phyloP scores from a whole-genome alignment of 805 yeast species.

The Kodamaea jinghongensis region DNA sequence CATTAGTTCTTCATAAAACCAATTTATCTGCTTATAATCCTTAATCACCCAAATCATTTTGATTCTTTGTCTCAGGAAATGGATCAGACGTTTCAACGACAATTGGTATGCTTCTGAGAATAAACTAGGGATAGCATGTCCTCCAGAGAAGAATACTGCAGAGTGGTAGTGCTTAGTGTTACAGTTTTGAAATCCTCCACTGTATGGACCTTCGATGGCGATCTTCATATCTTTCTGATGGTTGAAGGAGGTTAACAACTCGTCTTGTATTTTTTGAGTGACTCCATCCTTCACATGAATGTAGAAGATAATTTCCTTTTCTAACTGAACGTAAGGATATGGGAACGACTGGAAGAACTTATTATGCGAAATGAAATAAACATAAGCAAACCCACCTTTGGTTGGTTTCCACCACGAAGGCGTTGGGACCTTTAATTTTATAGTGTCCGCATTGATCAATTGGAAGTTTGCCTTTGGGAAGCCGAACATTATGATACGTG shows the following conservation, averaged over 20 bases:
- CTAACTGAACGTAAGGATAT: conserved; percentile 45
- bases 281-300: conserved; percentile 55
- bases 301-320: conserved; percentile 39
- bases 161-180: conserved; percentile 48
- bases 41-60: conserved; percentile 28
- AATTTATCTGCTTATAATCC: conserved; percentile 19
- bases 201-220: conserved; percentile 62
- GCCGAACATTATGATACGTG: conserved; percentile 32
- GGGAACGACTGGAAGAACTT: conserved; percentile 70
- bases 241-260: conserved; percentile 24
- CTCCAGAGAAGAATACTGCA: conserved; percentile 56
- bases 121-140: conserved; percentile 62
- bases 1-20: conserved; percentile 25
- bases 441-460: conserved; percentile 33
- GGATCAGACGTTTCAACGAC: conserved; percentile 6
- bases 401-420: conserved; percentile 35
- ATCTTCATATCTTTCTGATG: conserved; percentile 33
- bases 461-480: conserved; percentile 33
- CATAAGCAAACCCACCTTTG: conserved; percentile 60
- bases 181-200: conserved; percentile 27
- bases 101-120: conserved; percentile 35
- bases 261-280: conserved; percentile 35
- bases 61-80: conserved; percentile 13
- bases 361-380: conserved; percentile 46
- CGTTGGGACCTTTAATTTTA: conserved; percentile 33